Evolutionary conservation across 176 grass and related monocot genomes (phyloP), one percentile per base, ranked within the genome.

Genomic region (Raddia distichophylla): DNA sequence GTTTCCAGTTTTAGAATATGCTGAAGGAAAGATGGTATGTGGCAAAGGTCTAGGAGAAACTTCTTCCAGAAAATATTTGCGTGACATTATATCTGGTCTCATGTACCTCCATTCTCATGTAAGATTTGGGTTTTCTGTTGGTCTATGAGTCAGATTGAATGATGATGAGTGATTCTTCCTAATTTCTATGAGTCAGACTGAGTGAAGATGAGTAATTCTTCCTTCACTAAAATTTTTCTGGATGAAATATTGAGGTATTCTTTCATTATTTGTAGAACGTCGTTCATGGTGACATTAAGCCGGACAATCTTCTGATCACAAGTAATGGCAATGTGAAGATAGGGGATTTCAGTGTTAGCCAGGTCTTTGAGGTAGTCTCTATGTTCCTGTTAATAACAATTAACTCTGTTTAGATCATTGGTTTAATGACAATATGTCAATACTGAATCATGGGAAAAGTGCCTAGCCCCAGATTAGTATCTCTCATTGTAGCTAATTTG

Each of bases 51-150:
- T 95, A 82, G 84, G 82, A 50, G 92, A 95, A 90, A 77, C 27
- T 88, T 86, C 88, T 34, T 75, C 84, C 63, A 90, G 90, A 83
- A 92, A 81, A 79, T 98, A 93, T 64, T 66, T 98, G 69, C 83
- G 90, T 74, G 92, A 88, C 83, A 94, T 98, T 45, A 75, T 98
- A 80, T 89, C 84, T 76, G 90, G 90, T 69, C 81, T 98, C 45
- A 87, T 94, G 74, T 98, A 95, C 79, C 95, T 98, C 53, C 95
- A 98, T 61, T 84, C 90, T 84, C 90, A 98, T 91, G 92, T 98
- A 93, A 92, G 87, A 69, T 43, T 4, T 69, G 43, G 5, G 47
- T 71, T 51, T 71, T 70, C 45, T 27, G 27, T 27, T 27, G 27
- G 27, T 27, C 49, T 69, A 27, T 27, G 2, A 22, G 43, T 69